A percentile compares a stretch with the other conserved stretches of the same genome.
Conservation (phyloP, 2,329 filamentous ascomycete genomes). For the Metarhizium humberi region DNA sequence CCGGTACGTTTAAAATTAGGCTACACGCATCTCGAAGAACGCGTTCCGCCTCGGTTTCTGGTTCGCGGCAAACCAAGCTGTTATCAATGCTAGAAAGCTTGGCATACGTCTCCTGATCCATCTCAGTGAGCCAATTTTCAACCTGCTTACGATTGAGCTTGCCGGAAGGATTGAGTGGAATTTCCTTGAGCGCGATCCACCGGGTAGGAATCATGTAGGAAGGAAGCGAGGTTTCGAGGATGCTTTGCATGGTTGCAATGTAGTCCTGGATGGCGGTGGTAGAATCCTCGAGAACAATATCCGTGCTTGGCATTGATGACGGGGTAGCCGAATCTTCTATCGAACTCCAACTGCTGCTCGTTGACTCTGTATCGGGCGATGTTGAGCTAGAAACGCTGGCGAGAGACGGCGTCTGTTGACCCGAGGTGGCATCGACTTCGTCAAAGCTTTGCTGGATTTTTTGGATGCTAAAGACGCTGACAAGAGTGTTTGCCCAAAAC, state of each 20-base stretch:
- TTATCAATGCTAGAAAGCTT: background rate
- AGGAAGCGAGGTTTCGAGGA: constrained; percentile 7
- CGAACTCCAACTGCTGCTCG: background rate
- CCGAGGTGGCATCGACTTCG: background rate
- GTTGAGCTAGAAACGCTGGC: background rate
- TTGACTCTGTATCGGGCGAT: background rate
- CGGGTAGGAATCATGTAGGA: constrained; percentile 11
- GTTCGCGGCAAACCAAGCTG: background rate
- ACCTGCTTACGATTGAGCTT: constrained; percentile 10
- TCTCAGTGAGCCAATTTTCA: background rate
- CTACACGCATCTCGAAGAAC: constrained; percentile 23
- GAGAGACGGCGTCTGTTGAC: background rate
- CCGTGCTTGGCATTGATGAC: background rate
- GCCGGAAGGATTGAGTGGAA: constrained; percentile 9
- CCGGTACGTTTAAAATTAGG: constrained; percentile 27
- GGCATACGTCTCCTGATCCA: background rate
- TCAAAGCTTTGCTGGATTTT: background rate
- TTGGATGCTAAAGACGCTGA: constrained; percentile 3
- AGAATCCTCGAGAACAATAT: background rate
- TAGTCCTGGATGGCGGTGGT: background rate
- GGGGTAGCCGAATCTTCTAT: background rate
- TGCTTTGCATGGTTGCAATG: constrained; percentile 5
- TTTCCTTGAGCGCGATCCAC: constrained; percentile 8
- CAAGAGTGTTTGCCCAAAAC: constrained; percentile 5
- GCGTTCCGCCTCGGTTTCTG: constrained; percentile 1